Base-by-base conservation (phyloP, 306 rosid species). In the Dalbergia cochinchinensis region DNA sequence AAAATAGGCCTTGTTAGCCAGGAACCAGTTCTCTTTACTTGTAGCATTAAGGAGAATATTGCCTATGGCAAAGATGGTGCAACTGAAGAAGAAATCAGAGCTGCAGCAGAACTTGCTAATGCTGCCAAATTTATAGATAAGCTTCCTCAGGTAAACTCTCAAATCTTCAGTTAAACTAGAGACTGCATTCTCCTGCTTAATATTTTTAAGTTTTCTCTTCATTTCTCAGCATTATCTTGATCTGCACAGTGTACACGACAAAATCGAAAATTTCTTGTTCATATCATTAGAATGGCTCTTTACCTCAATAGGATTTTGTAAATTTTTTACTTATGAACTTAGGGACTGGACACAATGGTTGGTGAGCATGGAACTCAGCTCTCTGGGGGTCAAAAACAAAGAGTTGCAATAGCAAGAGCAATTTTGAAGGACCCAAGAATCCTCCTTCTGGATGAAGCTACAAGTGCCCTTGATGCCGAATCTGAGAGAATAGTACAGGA, bases 1-100 rank as follows among this genome's bases (percentile, higher is more conserved):
- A 88, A 94, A 82, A 91, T 94, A 5, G 91, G 95, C 73, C 86
- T 93, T 1, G 98, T 93, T 15, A 86, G 97, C 83, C 98, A 93
- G 73, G 98, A 93, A 73, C 98, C 98, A 0, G 91, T 87, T 62
- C 82, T 91, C 62, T 94, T 94, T 65, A 61, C 92, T 63, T 83
- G 88, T n/a, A 94, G 91, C 83, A 94, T 94, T 78, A 89, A 64
- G 57, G 98, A 94, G 59, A 94, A 94, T 65, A 92, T 94, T 16
- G 91, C 91, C 11, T 90, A 94, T 73, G 97, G 95, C 8, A 94
- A 89, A 62, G 89, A 86, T 8, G 87, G 86, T 3, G 91, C 95
- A 18, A 90, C 94, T 4, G 78, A 82, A 54, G 85, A 82, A 63
- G 85, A 82, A 82, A 82, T 82, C 69, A 77, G 74, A 77, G 74